A percentile compares a stretch with the other conserved stretches of the same genome.
phyloP scores from a whole-genome alignment of 2,329 filamentous ascomycete species.

The Trichoderma sp. region DNA sequence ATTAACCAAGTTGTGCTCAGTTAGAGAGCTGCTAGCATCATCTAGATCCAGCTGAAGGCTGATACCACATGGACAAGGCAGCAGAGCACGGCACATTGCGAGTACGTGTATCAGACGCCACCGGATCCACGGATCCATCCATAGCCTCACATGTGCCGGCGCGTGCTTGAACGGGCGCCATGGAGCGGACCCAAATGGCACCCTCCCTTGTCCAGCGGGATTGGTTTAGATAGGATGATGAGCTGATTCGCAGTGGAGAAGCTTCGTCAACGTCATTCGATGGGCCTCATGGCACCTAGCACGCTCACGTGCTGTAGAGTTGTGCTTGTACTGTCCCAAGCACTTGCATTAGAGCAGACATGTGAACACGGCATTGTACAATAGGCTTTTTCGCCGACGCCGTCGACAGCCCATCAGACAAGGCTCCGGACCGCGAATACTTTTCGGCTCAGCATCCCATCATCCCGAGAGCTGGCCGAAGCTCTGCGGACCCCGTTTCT shows the following conservation, averaged over 20 bases:
- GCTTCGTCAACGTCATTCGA: conserved; percentile 1
- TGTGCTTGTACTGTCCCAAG: not conserved
- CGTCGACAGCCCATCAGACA: not conserved
- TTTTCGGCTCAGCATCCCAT: not conserved
- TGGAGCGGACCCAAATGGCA: not conserved
- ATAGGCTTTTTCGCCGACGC: not conserved
- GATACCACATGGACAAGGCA: not conserved
- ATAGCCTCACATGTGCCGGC: not conserved
- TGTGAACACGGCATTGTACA: not conserved
- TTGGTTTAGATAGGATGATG: conserved; percentile 9
- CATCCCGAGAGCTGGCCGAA: not conserved
- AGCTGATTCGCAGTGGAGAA: conserved; percentile 1
- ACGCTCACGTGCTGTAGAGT: not conserved
- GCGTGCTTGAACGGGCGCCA: not conserved
- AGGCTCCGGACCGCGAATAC: not conserved
- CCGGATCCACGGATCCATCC: not conserved
- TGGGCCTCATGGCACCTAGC: not conserved
- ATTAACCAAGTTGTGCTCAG: not conserved
- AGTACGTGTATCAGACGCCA: not conserved
- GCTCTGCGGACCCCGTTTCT: not conserved
- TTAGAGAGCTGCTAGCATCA: not conserved
- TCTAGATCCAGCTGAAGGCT: not conserved
- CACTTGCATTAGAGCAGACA: not conserved
- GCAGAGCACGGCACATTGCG: not conserved
- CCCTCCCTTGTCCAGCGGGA: not conserved